Percentiles rank a stretch among this genome's conserved stretches.
These are phyloP conservation scores for Stagonosporopsis cucurbitacearum DNA, from an alignment of 2,329 filamentous ascomycete genomes.

Conservation along the genomic window DNA sequence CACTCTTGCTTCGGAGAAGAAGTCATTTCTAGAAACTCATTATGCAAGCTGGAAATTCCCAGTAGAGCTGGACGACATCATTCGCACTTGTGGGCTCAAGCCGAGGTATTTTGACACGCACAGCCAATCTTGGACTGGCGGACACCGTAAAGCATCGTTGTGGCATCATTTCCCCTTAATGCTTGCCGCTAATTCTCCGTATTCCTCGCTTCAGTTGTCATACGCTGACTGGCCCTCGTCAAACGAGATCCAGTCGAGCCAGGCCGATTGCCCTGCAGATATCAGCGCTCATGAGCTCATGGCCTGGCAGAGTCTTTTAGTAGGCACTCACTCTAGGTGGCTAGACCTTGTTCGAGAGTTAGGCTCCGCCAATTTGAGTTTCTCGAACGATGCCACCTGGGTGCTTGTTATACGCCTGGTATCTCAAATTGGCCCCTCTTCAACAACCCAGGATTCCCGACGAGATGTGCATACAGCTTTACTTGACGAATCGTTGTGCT, in stretches of 20 bases:
- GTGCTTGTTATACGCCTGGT: conserved; percentile 60
- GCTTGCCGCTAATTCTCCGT: conserved; percentile 50
- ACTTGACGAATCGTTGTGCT: conserved; percentile 58
- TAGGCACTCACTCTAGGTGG: conserved; percentile 58
- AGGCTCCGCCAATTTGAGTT: conserved; percentile 63
- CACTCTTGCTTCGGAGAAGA: conserved; percentile 55
- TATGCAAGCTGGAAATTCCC: conserved; percentile 54
- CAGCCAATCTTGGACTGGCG: conserved; percentile 50
- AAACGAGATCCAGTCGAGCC: conserved; percentile 61
- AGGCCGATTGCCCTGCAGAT: conserved; percentile 55
- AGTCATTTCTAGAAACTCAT: conserved; percentile 58
- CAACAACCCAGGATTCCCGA: conserved; percentile 31
- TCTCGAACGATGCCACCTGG: conserved; percentile 61
- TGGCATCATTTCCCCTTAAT: conserved; percentile 54
- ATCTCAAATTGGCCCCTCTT: conserved; percentile 62
- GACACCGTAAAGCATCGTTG: conserved; percentile 48
- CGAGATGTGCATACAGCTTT: conserved; percentile 61
- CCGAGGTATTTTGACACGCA: conserved; percentile 58
- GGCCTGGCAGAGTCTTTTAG: conserved; percentile 58
- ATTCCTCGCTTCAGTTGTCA: conserved; percentile 42
- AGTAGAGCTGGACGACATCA: conserved; percentile 51
- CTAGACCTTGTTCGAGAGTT: conserved; percentile 58
- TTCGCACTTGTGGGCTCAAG: conserved; percentile 55
- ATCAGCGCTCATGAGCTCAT: conserved; percentile 61
- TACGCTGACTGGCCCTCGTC: conserved; percentile 56